A percentile compares a stretch with the other conserved stretches of the same genome.
Conservation (phyloP, 2,329 filamentous ascomycete genomes). For the Fusarium goolgardi region DNA sequence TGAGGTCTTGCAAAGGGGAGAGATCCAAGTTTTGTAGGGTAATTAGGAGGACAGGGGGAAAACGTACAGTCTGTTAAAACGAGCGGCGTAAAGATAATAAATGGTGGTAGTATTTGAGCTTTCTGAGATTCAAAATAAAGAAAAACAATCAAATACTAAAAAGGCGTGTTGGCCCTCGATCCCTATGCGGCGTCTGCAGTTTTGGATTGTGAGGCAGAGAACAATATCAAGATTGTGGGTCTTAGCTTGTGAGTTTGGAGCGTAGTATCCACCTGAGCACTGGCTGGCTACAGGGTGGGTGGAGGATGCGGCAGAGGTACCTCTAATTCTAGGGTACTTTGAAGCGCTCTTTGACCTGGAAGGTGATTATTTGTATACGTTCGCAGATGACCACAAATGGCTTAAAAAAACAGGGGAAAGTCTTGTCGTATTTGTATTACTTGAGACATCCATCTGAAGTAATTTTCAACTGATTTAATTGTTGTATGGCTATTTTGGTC, state of each 20-base stretch:
- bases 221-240: constrained; percentile 46
- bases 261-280: constrained; percentile 21
- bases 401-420: accelerated
- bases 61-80: constrained; percentile 16
- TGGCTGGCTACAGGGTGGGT: constrained; percentile 20
- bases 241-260: constrained; percentile 30
- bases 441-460: accelerated
- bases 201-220: constrained; percentile 45
- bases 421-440: accelerated
- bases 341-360: too few relatives aligned
- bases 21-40: constrained; percentile 6
- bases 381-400: not conserved
- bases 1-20: not conserved
- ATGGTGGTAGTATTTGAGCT: not conserved
- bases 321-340: constrained; percentile 7
- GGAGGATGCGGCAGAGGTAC: not conserved
- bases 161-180: constrained; percentile 38
- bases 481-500: not conserved
- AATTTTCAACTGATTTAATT: accelerated
- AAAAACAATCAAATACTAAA: constrained; percentile 3
- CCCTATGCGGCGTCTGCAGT: constrained; percentile 35
- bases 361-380: not conserved
- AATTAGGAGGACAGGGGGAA: not conserved
- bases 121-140: not conserved
- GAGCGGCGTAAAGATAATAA: not conserved